Conservation (phyloP, 202 grass and related monocot genomes). For the Carex arenaria region DNA sequence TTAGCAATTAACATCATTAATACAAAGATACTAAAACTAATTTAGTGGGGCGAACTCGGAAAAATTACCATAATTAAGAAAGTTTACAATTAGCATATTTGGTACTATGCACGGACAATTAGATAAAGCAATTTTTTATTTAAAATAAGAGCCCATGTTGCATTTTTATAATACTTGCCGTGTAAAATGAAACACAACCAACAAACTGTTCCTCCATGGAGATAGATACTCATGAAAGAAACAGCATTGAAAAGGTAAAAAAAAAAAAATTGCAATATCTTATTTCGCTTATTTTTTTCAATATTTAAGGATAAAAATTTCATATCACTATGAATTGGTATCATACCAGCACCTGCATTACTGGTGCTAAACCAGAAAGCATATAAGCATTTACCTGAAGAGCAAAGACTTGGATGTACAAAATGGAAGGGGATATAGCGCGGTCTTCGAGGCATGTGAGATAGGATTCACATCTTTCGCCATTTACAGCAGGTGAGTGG, state of each 20-base stretch:
- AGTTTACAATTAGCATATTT: background rate
- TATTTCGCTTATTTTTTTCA: background rate
- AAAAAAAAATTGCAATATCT: background rate
- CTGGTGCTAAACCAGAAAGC: background rate
- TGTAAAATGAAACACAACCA: no score
- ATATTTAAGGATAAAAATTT: background rate
- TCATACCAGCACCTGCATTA: background rate
- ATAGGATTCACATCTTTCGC: slow-evolving; percentile 43
- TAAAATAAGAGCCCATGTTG: no score
- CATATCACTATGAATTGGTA: background rate
- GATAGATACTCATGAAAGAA: no score
- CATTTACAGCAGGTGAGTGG: slow-evolving; percentile 68
- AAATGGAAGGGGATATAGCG: slow-evolving; percentile 53
- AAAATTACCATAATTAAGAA: background rate
- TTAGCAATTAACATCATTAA: background rate
- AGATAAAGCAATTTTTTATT: background rate
- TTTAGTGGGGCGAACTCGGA: background rate
- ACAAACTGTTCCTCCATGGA: no score
- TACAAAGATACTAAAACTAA: background rate
- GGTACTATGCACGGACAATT: background rate
- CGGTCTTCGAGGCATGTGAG: slow-evolving; percentile 75
- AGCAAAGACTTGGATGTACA: slow-evolving; percentile 77
- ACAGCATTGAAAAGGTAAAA: background rate
- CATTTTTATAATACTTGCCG: no score
- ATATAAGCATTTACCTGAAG: slow-evolving; percentile 56